Percentiles rank a stretch among this genome's conserved stretches.
Evolutionary conservation across 805 yeast species (phyloP).

Genomic region (Candida loeiensis): DNA sequence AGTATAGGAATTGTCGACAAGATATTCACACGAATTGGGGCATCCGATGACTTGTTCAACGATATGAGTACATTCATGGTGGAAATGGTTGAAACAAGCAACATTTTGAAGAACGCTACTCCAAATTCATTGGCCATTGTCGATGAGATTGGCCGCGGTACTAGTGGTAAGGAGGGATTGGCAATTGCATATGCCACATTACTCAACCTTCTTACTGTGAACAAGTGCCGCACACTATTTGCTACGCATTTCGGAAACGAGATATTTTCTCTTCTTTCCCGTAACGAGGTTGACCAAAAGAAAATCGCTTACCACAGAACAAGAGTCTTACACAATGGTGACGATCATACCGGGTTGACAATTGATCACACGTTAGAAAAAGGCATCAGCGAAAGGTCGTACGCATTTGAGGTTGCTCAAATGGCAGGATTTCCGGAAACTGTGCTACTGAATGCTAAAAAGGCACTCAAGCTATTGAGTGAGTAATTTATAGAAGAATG

Average conservation of each 20-base stretch:
- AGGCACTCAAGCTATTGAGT: conserved; percentile 19
- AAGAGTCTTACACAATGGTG: conserved; percentile 22
- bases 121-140: conserved; percentile 42
- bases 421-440: conserved; percentile 72
- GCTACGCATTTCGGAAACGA: conserved; percentile 76
- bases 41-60: conserved; percentile 29
- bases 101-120: conserved; percentile 34
- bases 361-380: conserved; percentile 56
- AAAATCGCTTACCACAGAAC: conserved; percentile 31
- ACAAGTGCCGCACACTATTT: conserved; percentile 71
- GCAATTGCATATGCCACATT: conserved; percentile 81
- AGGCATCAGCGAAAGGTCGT: conserved; percentile 73
- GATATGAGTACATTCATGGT: conserved; percentile 47
- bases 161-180: conserved; percentile 73
- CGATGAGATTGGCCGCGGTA: conserved; percentile 56
- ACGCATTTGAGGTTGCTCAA: conserved; percentile 72
- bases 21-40: conserved; percentile 44
- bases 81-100: conserved; percentile 45
- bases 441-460: conserved; percentile 53
- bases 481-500: neutral
- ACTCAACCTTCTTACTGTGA: conserved; percentile 48
- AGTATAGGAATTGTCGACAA: conserved; percentile 46
- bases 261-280: conserved; percentile 31
- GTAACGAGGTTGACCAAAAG: conserved; percentile 22
- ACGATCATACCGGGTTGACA: conserved; percentile 20